phyloP scores from a whole-genome alignment of 2,329 filamentous ascomycete genomes.

The Calonectria pseudoturangicola region DNA sequence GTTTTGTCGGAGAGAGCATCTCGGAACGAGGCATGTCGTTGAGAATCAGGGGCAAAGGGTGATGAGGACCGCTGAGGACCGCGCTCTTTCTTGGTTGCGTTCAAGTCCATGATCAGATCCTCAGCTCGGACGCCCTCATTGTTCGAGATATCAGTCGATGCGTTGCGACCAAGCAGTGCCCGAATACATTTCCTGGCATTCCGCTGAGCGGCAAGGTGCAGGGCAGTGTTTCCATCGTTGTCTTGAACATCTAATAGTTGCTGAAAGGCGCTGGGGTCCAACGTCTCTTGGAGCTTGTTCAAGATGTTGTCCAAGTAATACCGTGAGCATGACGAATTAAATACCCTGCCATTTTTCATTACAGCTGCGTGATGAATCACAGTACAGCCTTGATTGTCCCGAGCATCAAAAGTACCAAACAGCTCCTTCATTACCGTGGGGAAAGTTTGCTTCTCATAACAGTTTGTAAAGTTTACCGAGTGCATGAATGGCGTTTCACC shows the following conservation, averaged over 20 bases:
- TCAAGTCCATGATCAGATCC: conserved; percentile 85
- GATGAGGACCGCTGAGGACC: conserved; percentile 85
- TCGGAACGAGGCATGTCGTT: conserved; percentile 72
- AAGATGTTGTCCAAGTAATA: conserved; percentile 96
- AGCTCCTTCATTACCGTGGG: conserved; percentile 88
- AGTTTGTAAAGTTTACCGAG: conserved; percentile 96
- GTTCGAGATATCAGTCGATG: conserved; percentile 88
- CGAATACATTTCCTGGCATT: conserved; percentile 94
- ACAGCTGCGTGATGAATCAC: conserved; percentile 96
- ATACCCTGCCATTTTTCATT: conserved; percentile 86
- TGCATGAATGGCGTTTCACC: conserved; percentile 96
- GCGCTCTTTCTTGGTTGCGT: conserved; percentile 80
- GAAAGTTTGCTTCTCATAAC: conserved; percentile 94
- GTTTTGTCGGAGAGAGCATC: conserved; percentile 68
- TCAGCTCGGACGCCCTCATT: conserved; percentile 88
- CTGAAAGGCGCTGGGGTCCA: conserved; percentile 85
- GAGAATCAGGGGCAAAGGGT: conserved; percentile 78
- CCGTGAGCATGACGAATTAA: conserved; percentile 90
- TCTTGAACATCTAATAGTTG: conserved; percentile 88
- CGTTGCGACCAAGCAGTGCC: conserved; percentile 85
- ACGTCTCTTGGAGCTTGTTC: conserved; percentile 87
- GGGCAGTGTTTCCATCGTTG: conserved; percentile 90
- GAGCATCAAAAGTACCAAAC: conserved; percentile 85
- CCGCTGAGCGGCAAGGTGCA: conserved; percentile 84
- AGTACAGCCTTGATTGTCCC: conserved; percentile 88